These are phyloP conservation scores for Lecanicillium sp. DNA, from an alignment of 2,329 filamentous ascomycete genomes.

Conservation along the genomic window DNA sequence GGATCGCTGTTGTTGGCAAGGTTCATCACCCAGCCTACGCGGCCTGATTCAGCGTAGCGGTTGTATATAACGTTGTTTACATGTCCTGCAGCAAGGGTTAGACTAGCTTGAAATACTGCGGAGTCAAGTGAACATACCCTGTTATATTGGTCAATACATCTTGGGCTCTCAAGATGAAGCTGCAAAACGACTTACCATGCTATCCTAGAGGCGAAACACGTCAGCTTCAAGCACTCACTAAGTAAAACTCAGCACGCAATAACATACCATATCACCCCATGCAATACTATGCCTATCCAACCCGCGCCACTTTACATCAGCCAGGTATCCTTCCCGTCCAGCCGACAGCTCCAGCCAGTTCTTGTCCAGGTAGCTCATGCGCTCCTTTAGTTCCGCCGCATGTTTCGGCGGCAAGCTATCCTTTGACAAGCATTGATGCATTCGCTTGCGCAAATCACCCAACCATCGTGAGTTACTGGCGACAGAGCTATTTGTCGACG, in stretches of 20 bases:
- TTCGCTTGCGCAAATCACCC: slow-evolving; percentile 15
- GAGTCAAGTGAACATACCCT: slow-evolving; percentile 5
- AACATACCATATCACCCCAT: slow-evolving; percentile 77
- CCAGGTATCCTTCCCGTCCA: slow-evolving; percentile 69
- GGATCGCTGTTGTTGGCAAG: slow-evolving; percentile 57
- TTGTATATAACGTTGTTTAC: slow-evolving; percentile 84
- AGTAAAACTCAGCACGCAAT: slow-evolving; percentile 15
- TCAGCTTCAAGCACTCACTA: not conserved
- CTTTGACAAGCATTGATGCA: slow-evolving; percentile 10
- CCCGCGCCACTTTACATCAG: slow-evolving; percentile 46
- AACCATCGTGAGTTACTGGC: slow-evolving; percentile 18
- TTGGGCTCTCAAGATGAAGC: not conserved
- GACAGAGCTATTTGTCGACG: not conserved
- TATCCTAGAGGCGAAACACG: slow-evolving; percentile 27
- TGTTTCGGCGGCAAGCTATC: slow-evolving; percentile 1
- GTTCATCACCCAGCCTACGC: slow-evolving; percentile 70
- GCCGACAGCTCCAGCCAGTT: slow-evolving; percentile 66
- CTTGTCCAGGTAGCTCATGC: slow-evolving; percentile 15
- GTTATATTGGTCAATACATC: not conserved
- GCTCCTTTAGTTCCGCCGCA: slow-evolving; percentile 7
- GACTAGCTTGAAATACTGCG: too few species aligned
- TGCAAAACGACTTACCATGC: slow-evolving; percentile 37
- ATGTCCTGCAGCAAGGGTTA: slow-evolving; percentile 34
- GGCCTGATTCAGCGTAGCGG: slow-evolving; percentile 72
- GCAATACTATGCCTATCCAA: slow-evolving; percentile 59